These are phyloP conservation scores for Pelomyxa schiedti DNA, from an alignment of 78 protist genomes.

Conservation along the genomic window DNA sequence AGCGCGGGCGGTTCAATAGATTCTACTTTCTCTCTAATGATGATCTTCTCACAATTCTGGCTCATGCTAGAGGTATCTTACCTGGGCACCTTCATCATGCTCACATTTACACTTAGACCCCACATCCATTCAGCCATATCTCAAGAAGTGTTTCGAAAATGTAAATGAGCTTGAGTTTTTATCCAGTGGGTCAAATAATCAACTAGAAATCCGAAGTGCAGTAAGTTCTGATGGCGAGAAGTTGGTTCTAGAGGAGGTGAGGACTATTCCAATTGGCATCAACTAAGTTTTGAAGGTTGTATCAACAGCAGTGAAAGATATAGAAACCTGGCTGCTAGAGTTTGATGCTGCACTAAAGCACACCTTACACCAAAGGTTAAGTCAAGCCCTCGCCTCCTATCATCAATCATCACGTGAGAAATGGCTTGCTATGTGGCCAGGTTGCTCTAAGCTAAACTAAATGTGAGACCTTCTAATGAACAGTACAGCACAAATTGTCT, in stretches of 20 bases:
- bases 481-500: slow-evolving; percentile 63
- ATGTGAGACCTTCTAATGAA: too few relatives aligned
- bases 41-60: slow-evolving; percentile 75
- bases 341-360: slow-evolving; percentile 10
- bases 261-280: too few relatives aligned
- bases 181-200: background rate
- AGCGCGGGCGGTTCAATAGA: slow-evolving; percentile 71
- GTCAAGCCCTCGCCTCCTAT: background rate
- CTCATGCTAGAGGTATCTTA: slow-evolving; percentile 66
- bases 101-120: too few relatives aligned
- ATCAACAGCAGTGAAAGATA: slow-evolving; percentile 27
- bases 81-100: too few relatives aligned
- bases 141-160: slow-evolving; percentile 56
- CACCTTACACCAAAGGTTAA: background rate
- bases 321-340: slow-evolving; percentile 69
- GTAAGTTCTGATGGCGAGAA: slow-evolving; percentile 61
- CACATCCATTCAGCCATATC: slow-evolving; percentile 22
- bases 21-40: slow-evolving; percentile 88
- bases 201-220: slow-evolving; percentile 41
- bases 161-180: slow-evolving; percentile 23
- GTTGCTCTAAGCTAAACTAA: too few relatives aligned
- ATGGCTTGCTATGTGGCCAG: slow-evolving; percentile 64
- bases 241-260: slow-evolving; percentile 55
- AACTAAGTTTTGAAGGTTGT: slow-evolving; percentile 10
- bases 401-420: slow-evolving; percentile 15